Evolutionary conservation across 192 early-diverging fungal species (phyloP).

Genomic region (Dissophora ornata): DNA sequence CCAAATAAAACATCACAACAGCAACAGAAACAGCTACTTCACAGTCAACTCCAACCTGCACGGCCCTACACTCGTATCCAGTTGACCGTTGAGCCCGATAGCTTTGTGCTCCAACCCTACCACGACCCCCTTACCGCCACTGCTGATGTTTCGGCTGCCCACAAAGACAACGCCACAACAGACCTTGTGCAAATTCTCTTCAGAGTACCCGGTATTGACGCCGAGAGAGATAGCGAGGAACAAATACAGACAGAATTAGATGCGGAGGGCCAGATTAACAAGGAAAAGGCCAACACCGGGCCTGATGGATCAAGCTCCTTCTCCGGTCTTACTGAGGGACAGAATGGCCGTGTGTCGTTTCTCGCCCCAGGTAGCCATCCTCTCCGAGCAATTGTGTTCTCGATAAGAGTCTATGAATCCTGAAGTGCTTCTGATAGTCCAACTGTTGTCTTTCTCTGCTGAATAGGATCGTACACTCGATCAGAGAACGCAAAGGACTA

Average conservation of each 20-base stretch:
- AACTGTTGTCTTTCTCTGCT: too few species aligned
- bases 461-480: constrained; percentile 32
- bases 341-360: constrained; percentile 17
- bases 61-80: constrained; percentile 30
- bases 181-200: constrained; percentile 20
- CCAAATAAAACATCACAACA: not conserved
- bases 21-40: not conserved
- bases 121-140: not conserved
- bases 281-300: not conserved
- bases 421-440: too few species aligned
- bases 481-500: constrained; percentile 32
- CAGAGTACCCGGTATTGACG: not conserved
- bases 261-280: not conserved
- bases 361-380: constrained; percentile 5
- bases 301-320: not conserved
- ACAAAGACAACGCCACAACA: too few species aligned
- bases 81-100: constrained; percentile 39
- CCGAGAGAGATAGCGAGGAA: not conserved
- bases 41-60: constrained; percentile 1
- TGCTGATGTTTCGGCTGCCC: too few species aligned
- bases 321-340: not conserved
- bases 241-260: too few species aligned
- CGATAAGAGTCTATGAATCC: not conserved
- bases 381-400: not conserved
- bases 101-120: constrained; percentile 32